A percentile compares a stretch with the other conserved stretches of the same genome.
Conservation (phyloP, 1,284 basidiomycete species). For the Porodaedalea pini region DNA sequence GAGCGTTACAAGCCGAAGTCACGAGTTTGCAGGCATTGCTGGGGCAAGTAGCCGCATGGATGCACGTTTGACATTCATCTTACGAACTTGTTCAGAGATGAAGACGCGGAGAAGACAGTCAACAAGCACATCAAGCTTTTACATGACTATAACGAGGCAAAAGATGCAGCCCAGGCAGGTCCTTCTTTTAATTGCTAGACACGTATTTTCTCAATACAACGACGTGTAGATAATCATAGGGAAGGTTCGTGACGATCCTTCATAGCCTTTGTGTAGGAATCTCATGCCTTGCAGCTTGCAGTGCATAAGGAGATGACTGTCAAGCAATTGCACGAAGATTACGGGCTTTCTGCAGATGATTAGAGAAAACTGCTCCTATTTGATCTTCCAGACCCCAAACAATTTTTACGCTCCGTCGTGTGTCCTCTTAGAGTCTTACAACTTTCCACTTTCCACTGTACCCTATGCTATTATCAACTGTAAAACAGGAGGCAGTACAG, state of each 20-base stretch:
- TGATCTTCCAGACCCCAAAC: no score
- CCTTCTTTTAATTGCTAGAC: constrained; percentile 1
- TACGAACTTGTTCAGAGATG: constrained; percentile 30
- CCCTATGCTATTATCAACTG: no score
- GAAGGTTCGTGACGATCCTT: constrained; percentile 36
- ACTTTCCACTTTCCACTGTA: no score
- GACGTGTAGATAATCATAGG: constrained; percentile 51
- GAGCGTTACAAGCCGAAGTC: constrained; percentile 10
- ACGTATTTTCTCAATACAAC: not conserved
- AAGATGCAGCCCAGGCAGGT: constrained; percentile 71
- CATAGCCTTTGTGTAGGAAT: not conserved
- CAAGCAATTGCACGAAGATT: constrained; percentile 65
- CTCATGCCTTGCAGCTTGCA: constrained; percentile 48
- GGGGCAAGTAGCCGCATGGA: constrained; percentile 2
- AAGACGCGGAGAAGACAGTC: constrained; percentile 63
- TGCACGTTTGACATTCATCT: not conserved
- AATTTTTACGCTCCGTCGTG: no score
- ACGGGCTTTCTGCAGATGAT: constrained; percentile 49
- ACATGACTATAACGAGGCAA: constrained; percentile 76
- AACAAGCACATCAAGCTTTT: constrained; percentile 67
- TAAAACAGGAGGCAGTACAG: no score
- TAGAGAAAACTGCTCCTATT: no score
- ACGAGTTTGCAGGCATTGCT: constrained; percentile 10
- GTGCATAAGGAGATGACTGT: constrained; percentile 60
- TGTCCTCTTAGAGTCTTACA: no score